Percentiles rank a stretch among this genome's conserved stretches.
phyloP scores from a whole-genome alignment of 2,329 filamentous ascomycete species.

The Golovinomyces cichoracearum region DNA sequence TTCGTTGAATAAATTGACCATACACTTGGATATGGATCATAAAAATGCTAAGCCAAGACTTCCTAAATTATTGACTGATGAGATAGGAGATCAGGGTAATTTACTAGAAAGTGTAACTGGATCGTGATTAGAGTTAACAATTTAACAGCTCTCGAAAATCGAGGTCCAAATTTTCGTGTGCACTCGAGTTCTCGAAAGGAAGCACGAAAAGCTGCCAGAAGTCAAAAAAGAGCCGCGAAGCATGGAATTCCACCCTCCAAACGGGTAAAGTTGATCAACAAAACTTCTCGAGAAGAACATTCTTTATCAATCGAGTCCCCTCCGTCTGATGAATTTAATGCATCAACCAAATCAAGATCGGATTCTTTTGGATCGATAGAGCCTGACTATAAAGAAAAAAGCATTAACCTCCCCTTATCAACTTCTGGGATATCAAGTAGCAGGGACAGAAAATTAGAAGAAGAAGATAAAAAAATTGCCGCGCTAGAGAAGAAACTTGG shows the following conservation, averaged over 20 bases:
- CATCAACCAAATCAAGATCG: neutral
- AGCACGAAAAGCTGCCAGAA: conserved; percentile 13
- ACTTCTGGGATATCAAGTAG: conserved; percentile 7
- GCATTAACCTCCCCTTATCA: conserved; percentile 4
- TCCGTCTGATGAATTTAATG: neutral
- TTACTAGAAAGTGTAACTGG: no score
- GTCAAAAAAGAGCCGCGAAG: conserved; percentile 11
- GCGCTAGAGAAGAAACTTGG: conserved; percentile 71
- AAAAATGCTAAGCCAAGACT: no score
- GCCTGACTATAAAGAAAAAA: neutral
- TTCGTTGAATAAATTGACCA: no score
- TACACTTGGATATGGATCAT: no score
- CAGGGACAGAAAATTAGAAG: conserved; percentile 38
- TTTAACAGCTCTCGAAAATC: conserved; percentile 4
- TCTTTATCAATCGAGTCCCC: conserved; percentile 1
- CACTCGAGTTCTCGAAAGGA: conserved; percentile 13
- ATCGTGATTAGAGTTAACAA: neutral
- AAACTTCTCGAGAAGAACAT: neutral
- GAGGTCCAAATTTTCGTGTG: conserved; percentile 4
- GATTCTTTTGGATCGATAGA: conserved; percentile 1
- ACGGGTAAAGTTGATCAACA: conserved; percentile 6
- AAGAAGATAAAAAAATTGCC: conserved; percentile 74
- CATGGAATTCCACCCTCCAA: conserved; percentile 11
- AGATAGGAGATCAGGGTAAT: no score
- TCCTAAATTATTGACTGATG: no score